Evolutionary conservation across 2,329 filamentous ascomycete species (phyloP), one percentile per base, ranked within the genome.

Genomic region (Fusarium sp.): DNA sequence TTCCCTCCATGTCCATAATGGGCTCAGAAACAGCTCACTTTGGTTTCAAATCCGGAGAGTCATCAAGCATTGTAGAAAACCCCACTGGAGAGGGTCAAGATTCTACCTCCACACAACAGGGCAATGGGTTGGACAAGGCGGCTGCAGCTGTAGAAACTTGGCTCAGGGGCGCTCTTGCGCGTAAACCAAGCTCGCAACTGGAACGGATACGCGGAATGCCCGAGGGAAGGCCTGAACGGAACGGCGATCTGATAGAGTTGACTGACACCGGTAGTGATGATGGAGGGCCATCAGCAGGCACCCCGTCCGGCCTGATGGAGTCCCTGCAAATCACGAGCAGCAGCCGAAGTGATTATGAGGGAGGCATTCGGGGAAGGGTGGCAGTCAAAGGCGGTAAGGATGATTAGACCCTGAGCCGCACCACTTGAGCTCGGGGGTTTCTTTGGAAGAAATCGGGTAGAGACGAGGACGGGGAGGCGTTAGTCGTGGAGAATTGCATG

Each of bases 81-180:
- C 80, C 85, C 24, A 82, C 85, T 72, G 82, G 85, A 70, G 81
- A 86, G 61, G 83, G 84, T 20, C 79, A 83, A 45, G 81, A 85
- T 61, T 73, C 80, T 20, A 60, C 77, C 40, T 75, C 84, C 13
- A 79, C 81, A n/a, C 80, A 82, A 51, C 83, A 86, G 48, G 85
- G 85, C 16, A 84, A 80, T 5, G 84, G 86, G 2, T 83, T 98
- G 4, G 94, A 97, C 75, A 92, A 94, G 69, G 91, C 97, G 12
- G 94, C 94, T 2, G 92, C 93, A 8, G 91, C 92, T 4, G 90
- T 98, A 30, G 96, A 98, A 81, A 92, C 91, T 2, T 99, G 96
- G 94, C 84, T 98, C 63, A 87, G 94, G 65, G 93, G 94, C 67
- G 90, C 97, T 40, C 93, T 94, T 64, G 84, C 86, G 8, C 91